Evolutionary conservation across 352 stramenopile species (phyloP).

Genomic region (Phytopythium mirpurense): DNA sequence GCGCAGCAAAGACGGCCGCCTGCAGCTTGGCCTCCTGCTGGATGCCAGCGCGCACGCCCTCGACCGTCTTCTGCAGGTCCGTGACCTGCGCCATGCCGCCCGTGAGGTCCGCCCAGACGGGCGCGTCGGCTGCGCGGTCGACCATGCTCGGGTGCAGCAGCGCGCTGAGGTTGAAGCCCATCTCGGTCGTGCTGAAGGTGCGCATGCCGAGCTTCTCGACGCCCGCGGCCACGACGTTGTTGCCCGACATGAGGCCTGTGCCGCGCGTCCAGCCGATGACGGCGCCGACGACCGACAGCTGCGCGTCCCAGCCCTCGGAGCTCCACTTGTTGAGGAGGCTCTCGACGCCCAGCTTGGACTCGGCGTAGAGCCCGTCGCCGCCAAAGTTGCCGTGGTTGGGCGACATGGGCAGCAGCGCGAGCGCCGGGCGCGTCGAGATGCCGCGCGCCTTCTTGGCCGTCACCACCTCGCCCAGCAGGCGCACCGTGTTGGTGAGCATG

Average conservation of each 20-base stretch:
- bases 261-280: conserved; percentile 87
- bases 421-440: conserved; percentile 68
- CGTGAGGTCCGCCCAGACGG: conserved; percentile 76
- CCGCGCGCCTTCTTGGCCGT: conserved; percentile 64
- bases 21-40: conserved; percentile 56
- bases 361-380: conserved; percentile 82
- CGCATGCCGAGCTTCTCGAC: conserved; percentile 78
- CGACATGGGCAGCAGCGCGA: conserved; percentile 77
- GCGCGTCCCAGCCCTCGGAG: conserved; percentile 82
- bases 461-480: conserved; percentile 75
- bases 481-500: conserved; percentile 86
- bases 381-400: conserved; percentile 87
- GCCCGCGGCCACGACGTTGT: conserved; percentile 80
- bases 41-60: conserved; percentile 46
- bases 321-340: conserved; percentile 86
- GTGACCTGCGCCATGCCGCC: conserved; percentile 74
- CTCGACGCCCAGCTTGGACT: conserved; percentile 86
- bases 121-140: conserved; percentile 57
- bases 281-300: conserved; percentile 78
- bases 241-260: conserved; percentile 85
- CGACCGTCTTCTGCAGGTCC: conserved; percentile 65
- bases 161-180: conserved; percentile 86
- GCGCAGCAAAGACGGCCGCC: conserved; percentile 31
- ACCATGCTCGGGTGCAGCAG: conserved; percentile 81
- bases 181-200: conserved; percentile 84